Percentiles rank a stretch among this genome's conserved stretches.
Evolutionary conservation across 768 basidiomycete genomes (phyloP).

Genomic region (Coprinopsis cinerea): DNA sequence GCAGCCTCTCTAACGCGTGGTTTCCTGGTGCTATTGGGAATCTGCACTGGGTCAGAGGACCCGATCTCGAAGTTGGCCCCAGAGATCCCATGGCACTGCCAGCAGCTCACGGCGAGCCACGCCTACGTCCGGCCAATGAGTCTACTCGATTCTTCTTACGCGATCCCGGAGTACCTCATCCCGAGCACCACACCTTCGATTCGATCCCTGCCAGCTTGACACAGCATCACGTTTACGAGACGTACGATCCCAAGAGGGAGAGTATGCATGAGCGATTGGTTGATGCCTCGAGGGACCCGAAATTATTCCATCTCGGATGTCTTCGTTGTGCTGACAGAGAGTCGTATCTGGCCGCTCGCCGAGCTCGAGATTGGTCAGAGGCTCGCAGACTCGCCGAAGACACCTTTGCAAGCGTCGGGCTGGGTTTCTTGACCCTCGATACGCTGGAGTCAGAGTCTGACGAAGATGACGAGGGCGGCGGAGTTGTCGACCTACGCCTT

Average conservation of each 20-base stretch:
- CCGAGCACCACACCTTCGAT: neutral
- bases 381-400: slow-evolving; percentile 7
- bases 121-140: too few relatives aligned
- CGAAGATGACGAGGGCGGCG: neutral
- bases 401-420: neutral
- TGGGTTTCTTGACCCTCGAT: neutral
- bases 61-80: neutral
- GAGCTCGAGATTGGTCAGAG: slow-evolving; percentile 2
- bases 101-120: too few relatives aligned
- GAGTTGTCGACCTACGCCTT: neutral
- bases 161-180: neutral
- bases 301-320: slow-evolving; percentile 6
- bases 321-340: slow-evolving; percentile 5
- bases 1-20: slow-evolving; percentile 27
- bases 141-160: neutral
- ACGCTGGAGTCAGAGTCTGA: neutral
- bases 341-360: neutral
- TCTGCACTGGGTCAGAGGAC: slow-evolving; percentile 6
- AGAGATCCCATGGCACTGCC: neutral
- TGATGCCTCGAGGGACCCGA: slow-evolving; percentile 5
- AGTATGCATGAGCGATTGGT: slow-evolving; percentile 1
- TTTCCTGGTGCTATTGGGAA: slow-evolving; percentile 28
- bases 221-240: neutral
- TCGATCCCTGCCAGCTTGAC: too few relatives aligned
- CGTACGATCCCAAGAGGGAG: slow-evolving; percentile 5